Evolutionary conservation across 2,329 filamentous ascomycete species (phyloP).

Genomic region (Aphanocladium album): DNA sequence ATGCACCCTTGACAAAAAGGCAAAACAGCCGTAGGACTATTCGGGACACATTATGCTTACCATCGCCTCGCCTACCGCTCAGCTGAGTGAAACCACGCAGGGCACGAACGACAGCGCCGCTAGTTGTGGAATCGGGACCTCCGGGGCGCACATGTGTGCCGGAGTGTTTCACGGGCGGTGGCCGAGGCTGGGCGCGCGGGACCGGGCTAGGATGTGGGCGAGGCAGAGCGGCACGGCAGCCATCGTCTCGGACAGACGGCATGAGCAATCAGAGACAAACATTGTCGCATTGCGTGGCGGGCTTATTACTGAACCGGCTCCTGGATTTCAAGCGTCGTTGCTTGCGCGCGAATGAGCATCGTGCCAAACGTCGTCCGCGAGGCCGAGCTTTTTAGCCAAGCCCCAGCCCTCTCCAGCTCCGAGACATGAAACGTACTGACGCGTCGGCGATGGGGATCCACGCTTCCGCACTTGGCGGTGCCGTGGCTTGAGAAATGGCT

Average conservation of each 20-base stretch:
- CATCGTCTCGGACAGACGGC: neutral
- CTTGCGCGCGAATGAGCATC: no score
- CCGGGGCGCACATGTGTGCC: slow-evolving; percentile 1
- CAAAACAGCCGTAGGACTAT: neutral
- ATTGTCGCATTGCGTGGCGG: neutral
- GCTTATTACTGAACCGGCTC: no score
- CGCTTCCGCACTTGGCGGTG: neutral
- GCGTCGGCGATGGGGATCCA: neutral
- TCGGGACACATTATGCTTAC: neutral
- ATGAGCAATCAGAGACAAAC: neutral
- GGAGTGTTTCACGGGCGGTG: slow-evolving; percentile 1
- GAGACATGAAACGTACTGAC: neutral
- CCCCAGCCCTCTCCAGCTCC: neutral
- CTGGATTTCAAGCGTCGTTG: no score
- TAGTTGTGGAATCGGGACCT: neutral
- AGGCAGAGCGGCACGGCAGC: neutral
- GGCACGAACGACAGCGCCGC: neutral
- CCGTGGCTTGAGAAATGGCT: neutral
- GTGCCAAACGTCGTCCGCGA: neutral
- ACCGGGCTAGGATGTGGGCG: neutral
- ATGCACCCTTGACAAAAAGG: neutral
- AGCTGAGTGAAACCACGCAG: neutral
- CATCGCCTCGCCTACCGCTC: neutral
- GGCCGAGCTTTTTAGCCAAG: neutral
- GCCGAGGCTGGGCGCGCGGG: neutral